These are phyloP conservation scores for Globisporangium nodosum DNA, from an alignment of 352 stramenopile species.

Conservation along the genomic window DNA sequence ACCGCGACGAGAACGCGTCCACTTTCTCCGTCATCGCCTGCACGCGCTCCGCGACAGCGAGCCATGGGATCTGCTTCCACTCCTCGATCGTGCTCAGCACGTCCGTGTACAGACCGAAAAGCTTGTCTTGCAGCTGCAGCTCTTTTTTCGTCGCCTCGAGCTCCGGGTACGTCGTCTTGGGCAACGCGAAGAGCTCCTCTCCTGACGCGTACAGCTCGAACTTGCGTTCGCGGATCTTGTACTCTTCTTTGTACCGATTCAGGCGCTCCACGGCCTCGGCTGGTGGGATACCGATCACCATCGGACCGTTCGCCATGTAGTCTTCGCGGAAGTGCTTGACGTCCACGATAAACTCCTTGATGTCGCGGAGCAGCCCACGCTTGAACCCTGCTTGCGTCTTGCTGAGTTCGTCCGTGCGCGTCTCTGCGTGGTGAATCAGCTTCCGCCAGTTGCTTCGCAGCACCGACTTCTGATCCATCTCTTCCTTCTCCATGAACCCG, in stretches of 20 bases:
- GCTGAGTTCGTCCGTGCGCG: slow-evolving; percentile 93
- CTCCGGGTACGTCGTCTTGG: slow-evolving; percentile 95
- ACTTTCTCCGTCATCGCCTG: slow-evolving; percentile 96
- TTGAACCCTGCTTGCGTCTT: slow-evolving; percentile 96
- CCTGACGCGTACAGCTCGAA: slow-evolving; percentile 95
- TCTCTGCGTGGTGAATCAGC: slow-evolving; percentile 93
- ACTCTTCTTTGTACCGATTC: slow-evolving; percentile 97
- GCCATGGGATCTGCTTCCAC: slow-evolving; percentile 96
- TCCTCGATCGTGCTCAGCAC: slow-evolving; percentile 96
- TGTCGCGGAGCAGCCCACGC: slow-evolving; percentile 92
- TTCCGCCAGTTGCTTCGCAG: slow-evolving; percentile 97
- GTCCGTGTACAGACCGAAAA: slow-evolving; percentile 97
- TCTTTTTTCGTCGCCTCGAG: slow-evolving; percentile 98
- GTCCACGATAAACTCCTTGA: slow-evolving; percentile 96
- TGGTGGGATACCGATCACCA: slow-evolving; percentile 95
- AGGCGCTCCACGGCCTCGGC: slow-evolving; percentile 96
- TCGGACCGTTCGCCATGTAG: slow-evolving; percentile 95
- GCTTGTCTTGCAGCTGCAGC: slow-evolving; percentile 90
- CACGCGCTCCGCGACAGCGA: slow-evolving; percentile 91
- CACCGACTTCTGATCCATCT: slow-evolving; percentile 99
- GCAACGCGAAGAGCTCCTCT: slow-evolving; percentile 96
- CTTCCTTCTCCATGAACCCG: slow-evolving; percentile 98
- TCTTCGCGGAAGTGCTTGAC: slow-evolving; percentile 95
- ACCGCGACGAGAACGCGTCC: slow-evolving; percentile 92
- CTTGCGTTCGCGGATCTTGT: slow-evolving; percentile 97